Evolutionary conservation across 2,329 filamentous ascomycete genomes (phyloP), one percentile per base, ranked within the genome.

Genomic region (Thermothelomyces thermophilus): DNA sequence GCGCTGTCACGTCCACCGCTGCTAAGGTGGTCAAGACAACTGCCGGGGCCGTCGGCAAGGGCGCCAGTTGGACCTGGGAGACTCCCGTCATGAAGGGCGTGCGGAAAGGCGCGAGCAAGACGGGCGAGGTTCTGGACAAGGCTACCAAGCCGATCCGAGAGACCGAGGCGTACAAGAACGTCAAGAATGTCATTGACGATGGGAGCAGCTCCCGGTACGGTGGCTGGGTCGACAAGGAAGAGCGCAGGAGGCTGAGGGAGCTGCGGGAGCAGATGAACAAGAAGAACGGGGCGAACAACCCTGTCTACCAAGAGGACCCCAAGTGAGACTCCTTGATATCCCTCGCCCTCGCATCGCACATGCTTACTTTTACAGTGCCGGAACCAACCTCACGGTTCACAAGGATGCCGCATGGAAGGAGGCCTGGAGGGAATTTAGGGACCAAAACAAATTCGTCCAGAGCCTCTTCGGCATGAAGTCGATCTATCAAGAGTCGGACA

Each of bases 351-450:
- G 9, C 9, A 16, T 4, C 16, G 3, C 33, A 16, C 1, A 57
- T 45, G 33, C 44, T 56, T 53, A 51, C 35, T 16, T 3, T 35
- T 52, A 24, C 58, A 96, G 93, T 51, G 93, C 93, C 52, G 93
- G 93, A 53, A 95, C 90, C 50, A 94, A 95, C 64, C 74, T 98
- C 42, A 97, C 91, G 0, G 68, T 98, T 0, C 93, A 98, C 76
- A 98, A 98, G 71, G 93, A 98, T 61, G 84, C 93, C 13, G 87
- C 87, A 19, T 97, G 91, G 89, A 96, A 95, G 71, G 91, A 97
- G 68, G 89, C 90, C n/a, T 98, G 93, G 93, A 82, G 85, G 62
- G 87, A 93, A 45, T 98, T 97, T 79, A 85, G 86, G 56, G 93
- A 98, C 67, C 83, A 82, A 57, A 95, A 85, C 70, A 89, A 86